Conservation (phyloP, 768 basidiomycete genomes). For the Cystoderma amianthinum region DNA sequence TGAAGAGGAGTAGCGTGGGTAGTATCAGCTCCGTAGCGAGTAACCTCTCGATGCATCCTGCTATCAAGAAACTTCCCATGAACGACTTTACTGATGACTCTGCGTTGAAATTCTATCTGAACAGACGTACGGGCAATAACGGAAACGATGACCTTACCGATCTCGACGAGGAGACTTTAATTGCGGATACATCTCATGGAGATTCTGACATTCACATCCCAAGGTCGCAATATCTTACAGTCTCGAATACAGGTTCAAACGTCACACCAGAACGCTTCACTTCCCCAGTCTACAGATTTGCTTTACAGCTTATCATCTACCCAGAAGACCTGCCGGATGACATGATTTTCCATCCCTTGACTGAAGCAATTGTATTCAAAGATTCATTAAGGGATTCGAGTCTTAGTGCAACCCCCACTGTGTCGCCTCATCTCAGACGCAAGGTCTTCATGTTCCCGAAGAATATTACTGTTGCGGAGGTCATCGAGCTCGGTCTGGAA, state of each 20-base stretch:
- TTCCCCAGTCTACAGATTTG: constrained; percentile 80
- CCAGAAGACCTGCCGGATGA: constrained; percentile 90
- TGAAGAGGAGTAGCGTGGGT: constrained; percentile 89
- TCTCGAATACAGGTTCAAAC: constrained; percentile 26
- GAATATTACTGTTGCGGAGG: constrained; percentile 94
- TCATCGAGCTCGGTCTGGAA: constrained; percentile 88
- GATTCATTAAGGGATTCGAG: constrained; percentile 54
- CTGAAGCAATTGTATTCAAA: constrained; percentile 92
- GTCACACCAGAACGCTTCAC: constrained; percentile 69
- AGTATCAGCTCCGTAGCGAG: constrained; percentile 92
- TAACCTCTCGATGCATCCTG: constrained; percentile 90
- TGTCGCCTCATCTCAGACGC: constrained; percentile 56
- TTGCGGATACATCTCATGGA: constrained; percentile 29
- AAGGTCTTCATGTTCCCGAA: constrained; percentile 91
- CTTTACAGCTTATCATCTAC: constrained; percentile 81
- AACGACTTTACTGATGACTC: constrained; percentile 98
- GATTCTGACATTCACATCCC: constrained; percentile 16
- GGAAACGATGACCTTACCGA: constrained; percentile 32
- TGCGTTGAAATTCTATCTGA: constrained; percentile 93
- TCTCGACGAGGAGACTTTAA: constrained; percentile 33
- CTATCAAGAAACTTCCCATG: constrained; percentile 91
- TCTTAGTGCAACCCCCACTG: constrained; percentile 32
- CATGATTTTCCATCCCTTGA: constrained; percentile 89
- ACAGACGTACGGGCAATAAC: constrained; percentile 43
- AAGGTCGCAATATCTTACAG: constrained; percentile 33